Evolutionary conservation across 192 early-diverging fungal genomes (phyloP), one percentile per base, ranked within the genome.

Genomic region (Coemansia sp.): DNA sequence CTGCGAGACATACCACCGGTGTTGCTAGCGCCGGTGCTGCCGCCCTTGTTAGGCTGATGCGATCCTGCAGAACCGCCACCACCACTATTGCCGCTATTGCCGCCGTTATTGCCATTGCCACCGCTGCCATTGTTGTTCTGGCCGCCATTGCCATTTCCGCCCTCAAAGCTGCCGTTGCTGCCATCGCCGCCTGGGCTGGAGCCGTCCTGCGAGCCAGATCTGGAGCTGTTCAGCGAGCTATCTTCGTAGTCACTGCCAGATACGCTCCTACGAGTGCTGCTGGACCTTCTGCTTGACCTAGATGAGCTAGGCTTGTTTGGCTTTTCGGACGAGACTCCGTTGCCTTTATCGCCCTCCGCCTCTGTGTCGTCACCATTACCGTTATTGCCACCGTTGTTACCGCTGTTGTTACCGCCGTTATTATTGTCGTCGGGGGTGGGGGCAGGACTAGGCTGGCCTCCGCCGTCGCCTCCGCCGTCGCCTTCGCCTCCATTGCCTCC

Each of bases 1-100:
- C 68, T 67, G 43, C 74, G 74, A 38, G 71, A 70, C 12, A 81
- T 62, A 22, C 60, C 55, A 12, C 65, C 47, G 39, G 22, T 50
- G 55, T 66, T 69, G 57, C 43, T 40, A 50, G 44, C 3, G 16
- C 34, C 24, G 15, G 49, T 16, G 46, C 46, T 16, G 46, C 46
- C 65, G 34, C 33, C 65, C 41, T 52, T 52, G 31, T 49, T 16
- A 39, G 64, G n/a, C 64, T 24, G 16, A 49, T 49, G 6, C 9
- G 47, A 34, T 8, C 50, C 41, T 44, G 24, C 4, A 7, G 38
- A 16, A 22, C 55, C 44, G 16, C 58, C 39, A 33, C 33, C 34
- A 46, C 36, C 66, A 41, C 38, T n/a, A 33, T 52, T 50, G 18
- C 27, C 40, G 40, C 36, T 39, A 27, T 36, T 43, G 13, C 41